phyloP scores from a whole-genome alignment of 345 rosid genomes.

The Gossypium arboreum region DNA sequence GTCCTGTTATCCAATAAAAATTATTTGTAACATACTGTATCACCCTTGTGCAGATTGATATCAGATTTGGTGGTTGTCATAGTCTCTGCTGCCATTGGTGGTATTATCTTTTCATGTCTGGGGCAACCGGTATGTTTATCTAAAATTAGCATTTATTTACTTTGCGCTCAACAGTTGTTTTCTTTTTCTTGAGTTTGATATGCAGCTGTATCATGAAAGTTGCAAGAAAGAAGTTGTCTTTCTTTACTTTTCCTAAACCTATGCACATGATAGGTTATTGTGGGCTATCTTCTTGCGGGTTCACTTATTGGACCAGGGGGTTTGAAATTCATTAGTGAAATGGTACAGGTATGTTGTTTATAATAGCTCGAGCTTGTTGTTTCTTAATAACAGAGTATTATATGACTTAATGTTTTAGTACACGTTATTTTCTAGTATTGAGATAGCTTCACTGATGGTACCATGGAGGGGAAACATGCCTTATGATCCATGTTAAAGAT shows the following conservation, averaged over 20 bases:
- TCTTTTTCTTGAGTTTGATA: constrained; percentile 2
- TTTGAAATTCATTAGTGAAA: constrained; percentile 88
- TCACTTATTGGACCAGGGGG: constrained; percentile 98
- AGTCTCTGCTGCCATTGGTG: constrained; percentile 98
- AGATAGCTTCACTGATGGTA: constrained; percentile 1
- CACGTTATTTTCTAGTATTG: not conserved
- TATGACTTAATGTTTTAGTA: not conserved
- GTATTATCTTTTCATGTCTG: constrained; percentile 86
- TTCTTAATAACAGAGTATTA: not conserved
- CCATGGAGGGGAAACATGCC: not conserved
- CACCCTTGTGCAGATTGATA: constrained; percentile 59
- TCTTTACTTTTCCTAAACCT: not conserved
- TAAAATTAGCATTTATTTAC: constrained; percentile 15
- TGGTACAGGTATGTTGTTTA: constrained; percentile 80
- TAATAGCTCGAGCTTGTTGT: not conserved
- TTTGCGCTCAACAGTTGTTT: constrained; percentile 7
- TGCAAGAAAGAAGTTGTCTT: constrained; percentile 1
- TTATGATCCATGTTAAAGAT: not conserved
- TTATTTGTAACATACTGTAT: constrained; percentile 15
- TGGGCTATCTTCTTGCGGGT: constrained; percentile 97
- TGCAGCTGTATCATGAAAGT: constrained; percentile 4
- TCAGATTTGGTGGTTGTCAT: constrained; percentile 95
- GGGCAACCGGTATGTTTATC: constrained; percentile 87
- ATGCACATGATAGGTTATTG: constrained; percentile 59
- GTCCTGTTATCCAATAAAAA: not conserved